Percentiles rank a stretch among this genome's conserved stretches.
Evolutionary conservation across 495 filamentous ascomycete genomes (phyloP).

Genomic region (Xylaria telfairii): DNA sequence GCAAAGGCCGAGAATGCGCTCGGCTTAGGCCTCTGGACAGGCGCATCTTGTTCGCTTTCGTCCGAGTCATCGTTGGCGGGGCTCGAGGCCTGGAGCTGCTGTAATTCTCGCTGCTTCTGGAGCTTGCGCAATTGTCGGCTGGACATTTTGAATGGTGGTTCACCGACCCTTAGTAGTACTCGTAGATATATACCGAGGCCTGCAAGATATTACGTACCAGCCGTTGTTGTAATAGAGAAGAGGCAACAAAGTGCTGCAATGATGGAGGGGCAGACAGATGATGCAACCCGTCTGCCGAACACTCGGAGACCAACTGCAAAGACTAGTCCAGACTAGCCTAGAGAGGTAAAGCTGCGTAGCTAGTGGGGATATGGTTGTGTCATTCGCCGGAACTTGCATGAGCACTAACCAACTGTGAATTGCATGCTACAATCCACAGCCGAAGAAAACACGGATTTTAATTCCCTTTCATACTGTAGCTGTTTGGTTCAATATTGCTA

Average conservation of each 20-base stretch:
- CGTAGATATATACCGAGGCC: not conserved
- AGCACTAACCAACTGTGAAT: not conserved
- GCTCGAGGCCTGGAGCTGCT: conserved; percentile 35
- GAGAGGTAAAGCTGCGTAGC: not conserved
- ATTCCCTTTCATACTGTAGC: not conserved
- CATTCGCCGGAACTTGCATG: not conserved
- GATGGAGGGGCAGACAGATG: conserved; percentile 16
- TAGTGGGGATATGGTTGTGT: not conserved
- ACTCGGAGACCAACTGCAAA: not conserved
- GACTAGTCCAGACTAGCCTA: not conserved
- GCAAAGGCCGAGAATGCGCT: conserved; percentile 58
- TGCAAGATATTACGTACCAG: not conserved
- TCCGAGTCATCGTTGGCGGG: conserved; percentile 47
- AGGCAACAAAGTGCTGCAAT: not conserved
- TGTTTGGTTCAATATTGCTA: not conserved
- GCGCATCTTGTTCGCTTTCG: conserved; percentile 50
- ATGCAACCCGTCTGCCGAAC: not conserved
- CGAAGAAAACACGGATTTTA: not conserved
- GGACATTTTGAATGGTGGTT: conserved; percentile 64
- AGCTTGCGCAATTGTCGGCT: conserved; percentile 80
- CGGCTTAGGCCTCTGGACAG: conserved; percentile 40
- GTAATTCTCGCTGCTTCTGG: conserved; percentile 71
- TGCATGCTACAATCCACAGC: not conserved
- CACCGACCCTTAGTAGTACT: not conserved
- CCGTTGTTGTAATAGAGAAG: not conserved